These are phyloP conservation scores for Epichloe glyceriae DNA, from an alignment of 2,329 filamentous ascomycete species.

Conservation along the genomic window DNA sequence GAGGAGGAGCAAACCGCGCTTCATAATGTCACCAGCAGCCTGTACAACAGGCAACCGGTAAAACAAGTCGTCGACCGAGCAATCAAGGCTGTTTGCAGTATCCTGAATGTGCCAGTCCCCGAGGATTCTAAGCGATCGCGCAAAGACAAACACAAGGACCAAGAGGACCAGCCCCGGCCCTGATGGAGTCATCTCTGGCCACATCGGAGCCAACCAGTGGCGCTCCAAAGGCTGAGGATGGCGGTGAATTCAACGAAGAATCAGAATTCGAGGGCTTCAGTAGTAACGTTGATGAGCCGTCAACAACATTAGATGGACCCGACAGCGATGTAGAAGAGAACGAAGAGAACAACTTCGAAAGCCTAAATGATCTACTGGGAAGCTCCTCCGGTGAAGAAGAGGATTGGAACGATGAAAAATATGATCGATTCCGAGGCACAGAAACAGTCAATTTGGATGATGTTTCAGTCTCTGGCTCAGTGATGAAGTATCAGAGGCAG, in stretches of 20 bases:
- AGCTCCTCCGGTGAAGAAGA: constrained; percentile 31
- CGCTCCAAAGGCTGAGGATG: constrained; percentile 7
- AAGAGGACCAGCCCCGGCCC: constrained; percentile 17
- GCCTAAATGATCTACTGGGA: constrained; percentile 33
- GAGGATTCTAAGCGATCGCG: constrained; percentile 22
- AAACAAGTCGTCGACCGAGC: constrained; percentile 36
- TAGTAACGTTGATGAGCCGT: constrained; percentile 15
- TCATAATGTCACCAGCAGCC: constrained; percentile 46
- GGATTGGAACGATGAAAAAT: constrained; percentile 21
- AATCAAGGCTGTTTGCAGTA: constrained; percentile 33
- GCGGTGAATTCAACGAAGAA: constrained; percentile 15
- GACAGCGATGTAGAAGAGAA: constrained; percentile 15
- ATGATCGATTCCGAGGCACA: constrained; percentile 18
- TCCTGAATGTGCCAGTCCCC: constrained; percentile 34
- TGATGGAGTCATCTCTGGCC: constrained; percentile 2
- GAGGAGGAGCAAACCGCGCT: constrained; percentile 38
- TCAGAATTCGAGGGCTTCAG: constrained; percentile 26
- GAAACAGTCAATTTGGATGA: constrained; percentile 26
- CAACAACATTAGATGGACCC: neutral
- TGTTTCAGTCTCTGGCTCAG: constrained; percentile 25
- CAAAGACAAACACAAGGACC: constrained; percentile 20
- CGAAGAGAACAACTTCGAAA: constrained; percentile 23
- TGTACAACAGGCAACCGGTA: constrained; percentile 40
- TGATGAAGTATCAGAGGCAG: constrained; percentile 15
- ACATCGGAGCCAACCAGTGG: constrained; percentile 4